Percentiles rank a stretch among this genome's conserved stretches.
Evolutionary conservation across 306 rosid genomes (phyloP).

Genomic region (Hippophae tibetana): DNA sequence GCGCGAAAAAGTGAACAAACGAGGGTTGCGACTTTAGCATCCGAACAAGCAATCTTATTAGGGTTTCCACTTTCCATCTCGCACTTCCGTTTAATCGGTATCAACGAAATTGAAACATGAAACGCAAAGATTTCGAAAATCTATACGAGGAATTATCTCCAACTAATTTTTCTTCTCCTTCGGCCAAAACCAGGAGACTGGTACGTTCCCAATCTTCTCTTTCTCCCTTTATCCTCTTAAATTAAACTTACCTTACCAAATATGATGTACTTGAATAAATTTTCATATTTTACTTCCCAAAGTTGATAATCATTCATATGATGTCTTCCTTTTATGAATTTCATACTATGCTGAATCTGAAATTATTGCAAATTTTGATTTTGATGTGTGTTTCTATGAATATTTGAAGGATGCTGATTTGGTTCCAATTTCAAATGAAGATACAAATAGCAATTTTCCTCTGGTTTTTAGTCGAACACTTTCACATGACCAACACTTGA

Average conservation of each 20-base stretch:
- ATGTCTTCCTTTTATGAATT: background rate
- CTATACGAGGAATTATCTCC: slow-evolving; percentile 7
- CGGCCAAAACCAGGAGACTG: slow-evolving; percentile 19
- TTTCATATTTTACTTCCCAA: background rate
- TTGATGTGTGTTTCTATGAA: background rate
- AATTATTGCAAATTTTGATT: too few species aligned
- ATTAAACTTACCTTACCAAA: background rate
- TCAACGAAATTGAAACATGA: slow-evolving; percentile 24
- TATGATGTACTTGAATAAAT: background rate
- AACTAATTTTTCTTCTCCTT: slow-evolving; percentile 1
- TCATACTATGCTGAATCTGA: too few species aligned
- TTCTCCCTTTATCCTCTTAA: background rate
- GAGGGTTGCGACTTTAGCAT: too few species aligned
- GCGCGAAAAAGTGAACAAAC: too few species aligned
- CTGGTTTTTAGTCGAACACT: slow-evolving; percentile 2
- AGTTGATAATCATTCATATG: background rate
- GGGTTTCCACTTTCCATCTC: too few species aligned
- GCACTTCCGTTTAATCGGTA: background rate
- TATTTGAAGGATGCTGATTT: slow-evolving; percentile 13
- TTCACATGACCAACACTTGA: background rate
- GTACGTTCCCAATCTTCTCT: slow-evolving; percentile 3
- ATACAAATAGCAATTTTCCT: background rate
- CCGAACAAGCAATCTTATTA: too few species aligned
- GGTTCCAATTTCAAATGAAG: background rate
- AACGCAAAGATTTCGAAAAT: slow-evolving; percentile 20